phyloP scores from a whole-genome alignment of 208 protist species.

The Willaertia magna region DNA sequence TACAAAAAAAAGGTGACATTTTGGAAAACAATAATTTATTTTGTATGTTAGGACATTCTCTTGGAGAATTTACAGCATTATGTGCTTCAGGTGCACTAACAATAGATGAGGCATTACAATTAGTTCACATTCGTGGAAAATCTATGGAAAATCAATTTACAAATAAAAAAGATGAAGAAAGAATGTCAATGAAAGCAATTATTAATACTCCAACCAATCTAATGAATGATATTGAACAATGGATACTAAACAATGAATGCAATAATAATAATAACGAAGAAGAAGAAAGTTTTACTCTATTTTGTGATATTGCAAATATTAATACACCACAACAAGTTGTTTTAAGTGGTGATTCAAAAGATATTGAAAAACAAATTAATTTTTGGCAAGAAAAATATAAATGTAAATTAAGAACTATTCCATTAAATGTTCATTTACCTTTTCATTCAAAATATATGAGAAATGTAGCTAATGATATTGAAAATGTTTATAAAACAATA shows the following conservation, averaged over 20 bases:
- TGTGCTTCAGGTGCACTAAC: neutral
- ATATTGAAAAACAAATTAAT: neutral
- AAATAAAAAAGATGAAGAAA: neutral
- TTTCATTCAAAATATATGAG: neutral
- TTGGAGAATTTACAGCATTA: neutral
- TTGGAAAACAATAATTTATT: neutral
- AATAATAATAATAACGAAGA: neutral
- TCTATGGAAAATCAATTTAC: neutral
- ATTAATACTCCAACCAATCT: neutral
- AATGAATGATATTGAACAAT: neutral
- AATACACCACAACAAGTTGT: neutral
- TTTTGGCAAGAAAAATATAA: neutral
- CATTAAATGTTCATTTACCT: neutral
- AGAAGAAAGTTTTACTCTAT: neutral
- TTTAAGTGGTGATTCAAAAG: neutral
- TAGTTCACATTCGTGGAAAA: neutral
- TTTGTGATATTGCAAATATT: slow-evolving; percentile 1
- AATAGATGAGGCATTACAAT: neutral
- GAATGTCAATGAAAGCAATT: neutral
- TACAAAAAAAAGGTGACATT: neutral
- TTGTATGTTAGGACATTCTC: neutral
- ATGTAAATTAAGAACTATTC: neutral
- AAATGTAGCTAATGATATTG: neutral
- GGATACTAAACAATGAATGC: too few relatives aligned
- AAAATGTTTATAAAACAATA: neutral